Conservation (phyloP, 352 stramenopile species). For the Pythium grandisporangium region DNA sequence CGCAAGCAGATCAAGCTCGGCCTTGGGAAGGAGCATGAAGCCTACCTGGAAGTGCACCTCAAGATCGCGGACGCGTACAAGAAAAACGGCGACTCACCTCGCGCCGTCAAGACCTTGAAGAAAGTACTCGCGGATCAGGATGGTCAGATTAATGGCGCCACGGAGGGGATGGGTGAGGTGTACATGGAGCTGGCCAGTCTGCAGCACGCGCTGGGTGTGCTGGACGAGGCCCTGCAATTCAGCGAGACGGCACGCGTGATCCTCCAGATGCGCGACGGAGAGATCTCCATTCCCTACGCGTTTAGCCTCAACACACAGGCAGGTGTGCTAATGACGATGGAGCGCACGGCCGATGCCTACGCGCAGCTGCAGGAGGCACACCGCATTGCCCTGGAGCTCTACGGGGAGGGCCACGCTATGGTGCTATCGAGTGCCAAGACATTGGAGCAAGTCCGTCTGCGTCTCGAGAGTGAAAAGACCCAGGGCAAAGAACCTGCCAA, state of each 20-base stretch:
- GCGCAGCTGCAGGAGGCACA: conserved; percentile 56
- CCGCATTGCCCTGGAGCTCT: conserved; percentile 52
- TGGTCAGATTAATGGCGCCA: conserved; percentile 47
- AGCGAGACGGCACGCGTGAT: conserved; percentile 34
- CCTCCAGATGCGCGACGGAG: conserved; percentile 54
- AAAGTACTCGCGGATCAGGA: conserved; percentile 47
- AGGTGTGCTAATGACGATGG: conserved; percentile 62
- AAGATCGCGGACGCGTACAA: conserved; percentile 66
- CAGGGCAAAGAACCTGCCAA: not conserved
- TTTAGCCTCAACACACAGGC: conserved; percentile 79
- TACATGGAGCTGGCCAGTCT: conserved; percentile 67
- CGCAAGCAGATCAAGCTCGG: conserved; percentile 60
- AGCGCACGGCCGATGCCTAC: conserved; percentile 46
- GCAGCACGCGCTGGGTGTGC: conserved; percentile 6
- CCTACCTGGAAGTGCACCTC: conserved; percentile 61
- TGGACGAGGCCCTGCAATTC: conserved; percentile 25
- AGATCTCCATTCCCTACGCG: conserved; percentile 54
- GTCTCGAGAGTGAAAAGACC: conserved; percentile 28
- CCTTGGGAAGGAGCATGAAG: conserved; percentile 57
- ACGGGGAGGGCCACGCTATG: conserved; percentile 50
- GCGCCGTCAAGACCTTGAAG: conserved; percentile 40
- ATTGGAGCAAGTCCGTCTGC: conserved; percentile 47
- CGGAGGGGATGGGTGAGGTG: conserved; percentile 57
- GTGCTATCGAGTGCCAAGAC: conserved; percentile 53
- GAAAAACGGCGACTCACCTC: conserved; percentile 44